Base-by-base conservation (phyloP, 2,329 filamentous ascomycete species). In the Sclerotinia glacialis region DNA sequence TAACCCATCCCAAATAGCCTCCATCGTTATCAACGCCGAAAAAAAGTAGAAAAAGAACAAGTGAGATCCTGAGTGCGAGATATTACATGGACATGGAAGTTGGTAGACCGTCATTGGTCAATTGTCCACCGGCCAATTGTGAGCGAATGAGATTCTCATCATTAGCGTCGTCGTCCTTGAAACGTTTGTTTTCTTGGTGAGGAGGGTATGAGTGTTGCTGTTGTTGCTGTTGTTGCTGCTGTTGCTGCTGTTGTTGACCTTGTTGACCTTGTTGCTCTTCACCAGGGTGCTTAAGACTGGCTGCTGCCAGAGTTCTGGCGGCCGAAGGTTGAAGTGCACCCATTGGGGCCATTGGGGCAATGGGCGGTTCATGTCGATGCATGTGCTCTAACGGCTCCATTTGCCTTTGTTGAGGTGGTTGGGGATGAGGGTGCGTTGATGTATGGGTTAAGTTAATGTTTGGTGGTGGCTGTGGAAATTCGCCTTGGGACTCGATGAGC, bases 391-490 rank as follows among this genome's bases (percentile, higher is more conserved):
- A 42, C 23, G 66, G 64, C 23, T 71, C 72, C 42, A 74, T 74
- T 40, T 72, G 67, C 14, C 71, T 37, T 40, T 76, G 75, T n/a
- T 72, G 67, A 5, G 64, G 63, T 46, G 67, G 76, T 68, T 72
- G 74, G 70, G 66, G 73, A 53, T 68, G 72, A 65, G 85, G 83
- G 67, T 84, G 83, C 60, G 79, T 81, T 34, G 96, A 81, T 66
- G 85, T 83, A 67, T 84, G 83, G 62, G 79, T 82, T 37, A 97
- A 81, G 74, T 92, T 91, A 70, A 96, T 84, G 72, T 92, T 92
- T 1, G 90, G 83, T 0, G 94, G 94, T 12, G 93, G 89, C 69
- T 90, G 90, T 0, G 95, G 95, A 65, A 91, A 88, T 72, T 97
- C 93, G 75, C 90, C 89, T 73, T 92, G 88, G 3, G 88, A 85